These are phyloP conservation scores for Suillus sp. DNA, from an alignment of 768 basidiomycete genomes.

Conservation along the genomic window DNA sequence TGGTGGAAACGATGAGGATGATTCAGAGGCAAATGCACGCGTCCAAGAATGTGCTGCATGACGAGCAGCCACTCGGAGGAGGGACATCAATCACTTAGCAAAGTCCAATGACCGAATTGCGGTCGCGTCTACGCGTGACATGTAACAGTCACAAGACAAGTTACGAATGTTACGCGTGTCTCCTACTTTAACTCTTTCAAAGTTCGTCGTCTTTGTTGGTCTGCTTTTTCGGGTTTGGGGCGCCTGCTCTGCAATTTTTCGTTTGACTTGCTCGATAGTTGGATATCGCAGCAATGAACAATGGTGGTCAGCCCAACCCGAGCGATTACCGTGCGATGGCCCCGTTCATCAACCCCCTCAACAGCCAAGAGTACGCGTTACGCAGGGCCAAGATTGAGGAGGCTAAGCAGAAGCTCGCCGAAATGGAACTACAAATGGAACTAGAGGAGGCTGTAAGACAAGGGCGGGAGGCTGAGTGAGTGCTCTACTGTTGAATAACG, in stretches of 20 bases:
- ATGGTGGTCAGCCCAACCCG: not conserved
- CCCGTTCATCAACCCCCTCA: conserved; percentile 1
- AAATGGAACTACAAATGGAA: conserved; percentile 20
- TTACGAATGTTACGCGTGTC: not conserved
- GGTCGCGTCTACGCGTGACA: conserved; percentile 5
- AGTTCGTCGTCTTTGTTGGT: not conserved
- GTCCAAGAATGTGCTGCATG: conserved; percentile 16
- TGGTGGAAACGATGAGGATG: conserved; percentile 42
- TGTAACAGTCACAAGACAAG: conserved; percentile 5
- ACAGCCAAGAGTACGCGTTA: not conserved
- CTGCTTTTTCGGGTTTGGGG: not conserved
- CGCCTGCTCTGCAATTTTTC: not conserved
- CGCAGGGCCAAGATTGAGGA: conserved; percentile 7
- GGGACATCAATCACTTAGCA: conserved; percentile 16
- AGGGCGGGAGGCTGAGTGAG: conserved; percentile 50
- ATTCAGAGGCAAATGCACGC: conserved; percentile 53
- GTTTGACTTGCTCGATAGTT: not conserved
- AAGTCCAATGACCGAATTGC: too few species aligned
- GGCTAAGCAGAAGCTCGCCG: not conserved
- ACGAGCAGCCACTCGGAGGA: conserved; percentile 12
- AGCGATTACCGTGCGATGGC: not conserved
- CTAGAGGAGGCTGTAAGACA: conserved; percentile 40
- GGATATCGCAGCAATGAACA: not conserved
- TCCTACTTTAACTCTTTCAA: not conserved
- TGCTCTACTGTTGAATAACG: conserved; percentile 1